Base-by-base conservation (phyloP, 805 yeast genomes). In the Candida anglica region DNA sequence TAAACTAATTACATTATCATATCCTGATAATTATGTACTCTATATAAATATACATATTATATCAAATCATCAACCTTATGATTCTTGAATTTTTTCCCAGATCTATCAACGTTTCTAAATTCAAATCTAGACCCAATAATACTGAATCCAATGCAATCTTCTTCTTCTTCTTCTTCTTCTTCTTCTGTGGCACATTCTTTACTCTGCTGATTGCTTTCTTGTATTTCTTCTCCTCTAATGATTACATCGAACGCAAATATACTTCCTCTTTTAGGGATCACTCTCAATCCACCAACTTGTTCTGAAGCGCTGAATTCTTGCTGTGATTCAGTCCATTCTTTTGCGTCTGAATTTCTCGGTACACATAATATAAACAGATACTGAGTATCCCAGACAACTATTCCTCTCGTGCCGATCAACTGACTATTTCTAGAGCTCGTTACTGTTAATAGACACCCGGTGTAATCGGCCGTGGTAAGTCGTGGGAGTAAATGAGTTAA, bases 351-450 rank as follows among this genome's bases (percentile, higher is more conserved):
- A 7, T 48, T 48, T 28, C 72, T 50, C 3, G 72, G 72, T 1
- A 79, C 71, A 9, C 79, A 78, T 30, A 87, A 48, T 2, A 86
- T 70, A 49, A 86, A 81, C 39, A 74, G 72, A 43, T 78, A 77
- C 52, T 83, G 87, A 6, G 91, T 73, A 52, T 88, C 97, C 83
- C 93, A 85, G 2, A 86, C 61, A 2, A 88, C 85, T 4, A 88
- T 83, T 0, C 97, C 97, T 24, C 64, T 44, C 20, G 70, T 46
- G 0, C 93, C 94, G 6, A 81, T 66, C 36, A 75, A 50, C 32
- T 75, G 71, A 4, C 68, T 60, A 47, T 81, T 82, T 15, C 60
- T 58, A n/a, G 86, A 67, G 30, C 75, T 71, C 2, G 66, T 47
- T 0, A 88, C 88, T 10, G 66, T 67, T 10, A 87, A 37, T 27